Conservation (phyloP, 176 grass and related monocot genomes). For the Neostapfia colusana region DNA sequence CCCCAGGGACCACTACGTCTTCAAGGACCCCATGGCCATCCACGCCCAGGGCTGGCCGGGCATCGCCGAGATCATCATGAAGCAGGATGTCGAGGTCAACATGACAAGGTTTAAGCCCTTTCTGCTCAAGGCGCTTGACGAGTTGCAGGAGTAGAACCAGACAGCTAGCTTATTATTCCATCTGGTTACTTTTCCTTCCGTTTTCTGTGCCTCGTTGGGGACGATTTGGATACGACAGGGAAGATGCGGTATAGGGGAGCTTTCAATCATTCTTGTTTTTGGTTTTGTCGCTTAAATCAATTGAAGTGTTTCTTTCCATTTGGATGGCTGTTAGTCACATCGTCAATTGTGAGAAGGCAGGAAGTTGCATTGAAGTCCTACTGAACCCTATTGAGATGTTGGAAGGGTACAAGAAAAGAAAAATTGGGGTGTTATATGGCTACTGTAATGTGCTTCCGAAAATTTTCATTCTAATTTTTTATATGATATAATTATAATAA, state of each 20-base stretch:
- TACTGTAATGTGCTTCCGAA: too few relatives aligned
- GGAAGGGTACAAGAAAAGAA: too few relatives aligned
- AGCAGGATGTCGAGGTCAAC: slow-evolving; percentile 79
- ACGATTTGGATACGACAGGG: neutral
- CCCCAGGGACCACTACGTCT: slow-evolving; percentile 65
- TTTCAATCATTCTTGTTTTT: neutral
- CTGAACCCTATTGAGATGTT: too few relatives aligned
- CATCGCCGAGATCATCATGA: slow-evolving; percentile 80
- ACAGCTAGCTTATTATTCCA: too few relatives aligned
- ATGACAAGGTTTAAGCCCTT: slow-evolving; percentile 65
- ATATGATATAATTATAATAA: too few relatives aligned
- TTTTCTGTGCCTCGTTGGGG: neutral
- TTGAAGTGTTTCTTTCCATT: neutral
- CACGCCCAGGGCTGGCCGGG: slow-evolving; percentile 62
- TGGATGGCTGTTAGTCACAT: neutral
- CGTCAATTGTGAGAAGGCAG: neutral
- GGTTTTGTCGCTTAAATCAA: neutral
- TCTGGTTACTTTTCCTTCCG: neutral
- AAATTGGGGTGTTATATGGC: too few relatives aligned
- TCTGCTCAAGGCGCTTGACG: slow-evolving; percentile 62
- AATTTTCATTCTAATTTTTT: too few relatives aligned
- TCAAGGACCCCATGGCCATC: slow-evolving; percentile 69
- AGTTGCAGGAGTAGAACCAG: slow-evolving; percentile 51
- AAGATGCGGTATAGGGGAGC: neutral
- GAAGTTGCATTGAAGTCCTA: too few relatives aligned